Evolutionary conservation across 768 basidiomycete species (phyloP).

Genomic region (Tulasnella sp.): DNA sequence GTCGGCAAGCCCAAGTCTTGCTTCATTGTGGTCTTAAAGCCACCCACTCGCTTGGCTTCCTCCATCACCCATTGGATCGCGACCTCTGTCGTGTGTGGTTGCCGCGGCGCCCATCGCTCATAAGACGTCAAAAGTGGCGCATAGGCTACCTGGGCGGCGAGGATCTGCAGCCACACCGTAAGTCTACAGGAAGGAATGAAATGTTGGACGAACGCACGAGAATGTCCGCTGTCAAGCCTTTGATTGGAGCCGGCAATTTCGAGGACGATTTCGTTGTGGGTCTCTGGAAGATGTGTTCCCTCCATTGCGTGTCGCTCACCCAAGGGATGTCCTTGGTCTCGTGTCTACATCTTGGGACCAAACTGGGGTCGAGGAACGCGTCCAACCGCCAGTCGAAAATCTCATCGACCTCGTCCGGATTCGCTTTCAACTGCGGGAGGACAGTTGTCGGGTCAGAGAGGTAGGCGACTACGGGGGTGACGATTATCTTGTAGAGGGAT

Average conservation of each 20-base stretch:
- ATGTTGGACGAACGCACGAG: constrained; percentile 50
- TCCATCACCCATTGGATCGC: constrained; percentile 12
- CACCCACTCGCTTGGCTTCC: background rate
- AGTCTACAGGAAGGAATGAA: no score
- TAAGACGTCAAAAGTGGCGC: constrained; percentile 36
- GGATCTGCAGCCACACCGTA: constrained; percentile 36
- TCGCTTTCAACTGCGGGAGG: constrained; percentile 43
- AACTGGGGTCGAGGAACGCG: constrained; percentile 63
- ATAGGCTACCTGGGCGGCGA: constrained; percentile 59
- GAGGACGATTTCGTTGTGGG: constrained; percentile 35
- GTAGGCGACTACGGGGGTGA: constrained; percentile 69
- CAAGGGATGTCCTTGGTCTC: constrained; percentile 46
- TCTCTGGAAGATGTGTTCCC: constrained; percentile 70
- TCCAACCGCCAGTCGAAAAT: constrained; percentile 77
- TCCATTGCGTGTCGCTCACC: constrained; percentile 46
- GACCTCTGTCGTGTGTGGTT: constrained; percentile 23
- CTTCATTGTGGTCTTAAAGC: background rate
- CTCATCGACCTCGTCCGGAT: constrained; percentile 53
- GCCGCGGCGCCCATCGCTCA: constrained; percentile 48
- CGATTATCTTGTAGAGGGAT: constrained; percentile 55
- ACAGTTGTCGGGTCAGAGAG: constrained; percentile 42
- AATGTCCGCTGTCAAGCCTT: constrained; percentile 76
- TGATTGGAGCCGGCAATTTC: constrained; percentile 39
- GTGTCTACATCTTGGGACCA: constrained; percentile 32
- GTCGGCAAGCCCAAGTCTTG: no score